Percentiles rank a stretch among this genome's conserved stretches.
Conservation (phyloP, 2,329 filamentous ascomycete genomes). For the Venturia asperata region DNA sequence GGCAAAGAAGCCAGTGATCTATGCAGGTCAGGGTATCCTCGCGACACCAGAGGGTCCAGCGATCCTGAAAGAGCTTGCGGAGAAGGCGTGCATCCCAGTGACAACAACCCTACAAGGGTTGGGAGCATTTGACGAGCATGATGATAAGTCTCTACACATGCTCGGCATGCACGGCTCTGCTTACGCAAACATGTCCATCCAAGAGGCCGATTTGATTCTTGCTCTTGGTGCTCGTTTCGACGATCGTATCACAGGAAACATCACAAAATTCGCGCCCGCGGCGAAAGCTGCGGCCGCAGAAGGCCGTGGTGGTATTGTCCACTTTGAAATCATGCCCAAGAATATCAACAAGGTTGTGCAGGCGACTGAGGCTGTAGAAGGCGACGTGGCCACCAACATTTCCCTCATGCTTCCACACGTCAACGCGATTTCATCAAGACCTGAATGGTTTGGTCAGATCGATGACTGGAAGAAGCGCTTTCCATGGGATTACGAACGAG, state of each 20-base stretch:
- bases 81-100: conserved; percentile 87
- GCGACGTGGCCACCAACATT: conserved; percentile 79
- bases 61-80: conserved; percentile 75
- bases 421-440: conserved; percentile 56
- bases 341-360: conserved; percentile 99
- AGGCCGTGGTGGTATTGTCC: conserved; percentile 85
- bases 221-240: conserved; percentile 92
- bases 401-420: conserved; percentile 66
- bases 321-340: conserved; percentile 99
- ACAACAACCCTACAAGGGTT: conserved; percentile 93
- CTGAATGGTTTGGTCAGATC: conserved; percentile 86
- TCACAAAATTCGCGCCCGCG: conserved; percentile 80
- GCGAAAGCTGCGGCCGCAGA: conserved; percentile 80
- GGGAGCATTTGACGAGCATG: conserved; percentile 85
- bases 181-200: conserved; percentile 97
- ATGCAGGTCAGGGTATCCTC: conserved; percentile 86
- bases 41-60: conserved; percentile 69
- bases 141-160: conserved; percentile 95
- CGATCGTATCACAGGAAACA: conserved; percentile 79
- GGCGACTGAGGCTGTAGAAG: conserved; percentile 90
- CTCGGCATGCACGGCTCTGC: conserved; percentile 96
- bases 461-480: conserved; percentile 85
- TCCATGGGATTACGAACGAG: conserved; percentile 78
- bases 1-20: conserved; percentile 90
- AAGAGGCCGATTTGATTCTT: conserved; percentile 92